phyloP scores from a whole-genome alignment of 2,329 filamentous ascomycete genomes.

The Botrytis fragariae region DNA sequence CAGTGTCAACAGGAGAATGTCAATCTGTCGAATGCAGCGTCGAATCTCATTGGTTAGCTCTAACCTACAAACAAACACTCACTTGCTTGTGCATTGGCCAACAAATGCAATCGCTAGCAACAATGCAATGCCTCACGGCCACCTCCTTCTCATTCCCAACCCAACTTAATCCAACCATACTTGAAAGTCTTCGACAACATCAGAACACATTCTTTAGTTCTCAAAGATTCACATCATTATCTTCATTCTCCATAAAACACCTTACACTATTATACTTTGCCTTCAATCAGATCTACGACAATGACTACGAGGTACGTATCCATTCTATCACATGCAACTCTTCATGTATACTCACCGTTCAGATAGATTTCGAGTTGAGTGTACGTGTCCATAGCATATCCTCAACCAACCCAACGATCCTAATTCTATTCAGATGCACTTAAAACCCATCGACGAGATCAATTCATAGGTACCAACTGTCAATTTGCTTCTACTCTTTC shows the following conservation, averaged over 20 bases:
- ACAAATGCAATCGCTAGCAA: neutral
- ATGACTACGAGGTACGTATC: constrained; percentile 13
- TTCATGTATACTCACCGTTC: constrained; percentile 31
- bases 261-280: neutral
- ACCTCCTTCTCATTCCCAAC: neutral
- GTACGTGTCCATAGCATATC: constrained; percentile 47
- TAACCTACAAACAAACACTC: neutral
- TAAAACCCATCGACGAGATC: constrained; percentile 86
- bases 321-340: neutral
- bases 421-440: constrained; percentile 52
- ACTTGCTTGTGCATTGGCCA: constrained; percentile 8
- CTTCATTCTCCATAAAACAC: neutral
- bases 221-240: neutral
- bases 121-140: neutral
- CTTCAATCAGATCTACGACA: neutral
- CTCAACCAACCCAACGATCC: constrained; percentile 6
- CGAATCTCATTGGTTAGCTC: neutral
- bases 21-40: neutral
- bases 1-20: neutral
- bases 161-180: neutral
- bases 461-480: constrained; percentile 66
- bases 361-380: constrained; percentile 71
- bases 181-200: neutral
- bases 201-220: neutral
- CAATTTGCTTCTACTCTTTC: neutral